Conservation (phyloP, 169 alveolate species). For the Plasmodium vivax region DNA sequence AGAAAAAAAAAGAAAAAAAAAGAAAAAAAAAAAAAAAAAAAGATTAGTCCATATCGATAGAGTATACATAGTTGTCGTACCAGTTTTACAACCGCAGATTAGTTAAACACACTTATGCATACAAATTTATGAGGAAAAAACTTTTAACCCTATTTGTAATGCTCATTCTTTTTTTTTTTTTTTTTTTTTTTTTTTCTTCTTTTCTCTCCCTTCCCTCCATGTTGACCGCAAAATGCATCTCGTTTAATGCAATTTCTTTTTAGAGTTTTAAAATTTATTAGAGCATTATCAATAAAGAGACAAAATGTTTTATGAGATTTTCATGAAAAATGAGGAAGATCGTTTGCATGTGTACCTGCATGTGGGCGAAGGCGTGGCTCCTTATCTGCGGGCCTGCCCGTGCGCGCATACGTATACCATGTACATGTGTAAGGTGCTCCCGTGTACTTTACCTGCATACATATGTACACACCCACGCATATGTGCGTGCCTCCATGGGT, state of each 20-base stretch:
- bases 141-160: not conserved
- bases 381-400: not conserved
- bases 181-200: not conserved
- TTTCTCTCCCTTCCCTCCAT: not conserved
- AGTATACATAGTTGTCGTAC: not conserved
- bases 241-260: conserved; percentile 11
- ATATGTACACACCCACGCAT: not conserved
- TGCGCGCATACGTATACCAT: not conserved
- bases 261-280: conserved; percentile 38
- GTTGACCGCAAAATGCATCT: not conserved
- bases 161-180: not conserved
- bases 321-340: conserved; percentile 10
- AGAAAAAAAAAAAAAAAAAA: not conserved
- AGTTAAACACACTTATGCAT: not conserved
- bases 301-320: not conserved
- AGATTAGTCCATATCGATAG: not conserved
- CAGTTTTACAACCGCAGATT: not conserved
- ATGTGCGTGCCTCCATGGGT: not conserved
- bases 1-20: not conserved
- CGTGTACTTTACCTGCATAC: not conserved
- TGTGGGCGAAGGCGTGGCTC: not conserved
- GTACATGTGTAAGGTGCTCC: not conserved
- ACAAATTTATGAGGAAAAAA: not conserved
- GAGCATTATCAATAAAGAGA: conserved; percentile 22
- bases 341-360: not conserved